Percentiles rank a stretch among this genome's conserved stretches.
These are phyloP conservation scores for Sinapis alba DNA, from an alignment of 441 rosid genomes.

Conservation along the genomic window DNA sequence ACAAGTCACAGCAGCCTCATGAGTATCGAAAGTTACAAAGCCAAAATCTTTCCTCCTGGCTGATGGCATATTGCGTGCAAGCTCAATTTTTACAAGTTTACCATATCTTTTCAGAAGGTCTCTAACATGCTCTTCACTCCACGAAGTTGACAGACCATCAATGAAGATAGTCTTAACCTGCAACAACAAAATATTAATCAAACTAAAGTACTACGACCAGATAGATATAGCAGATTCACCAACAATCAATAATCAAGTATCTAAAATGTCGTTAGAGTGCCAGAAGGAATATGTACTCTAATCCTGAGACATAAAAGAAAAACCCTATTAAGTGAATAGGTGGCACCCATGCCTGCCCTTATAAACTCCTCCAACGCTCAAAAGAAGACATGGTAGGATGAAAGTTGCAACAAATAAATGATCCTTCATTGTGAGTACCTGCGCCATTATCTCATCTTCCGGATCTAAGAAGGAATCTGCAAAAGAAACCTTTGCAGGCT, in stretches of 20 bases:
- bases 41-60: conserved; percentile 97
- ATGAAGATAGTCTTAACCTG: conserved; percentile 93
- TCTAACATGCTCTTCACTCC: conserved; percentile 90
- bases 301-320: background rate
- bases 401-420: conserved; percentile 35
- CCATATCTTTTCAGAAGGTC: conserved; percentile 76
- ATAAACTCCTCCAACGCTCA: conserved; percentile 28
- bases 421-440: conserved; percentile 57
- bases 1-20: conserved; percentile 88
- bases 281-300: conserved; percentile 8
- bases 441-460: conserved; percentile 95
- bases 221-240: conserved; percentile 14
- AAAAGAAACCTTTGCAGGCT: conserved; percentile 96
- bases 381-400: conserved; percentile 34
- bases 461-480: conserved; percentile 95
- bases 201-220: conserved; percentile 6
- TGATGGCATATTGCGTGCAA: conserved; percentile 97
- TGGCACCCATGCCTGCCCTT: conserved; percentile 13
- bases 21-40: conserved; percentile 92
- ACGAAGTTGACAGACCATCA: conserved; percentile 86
- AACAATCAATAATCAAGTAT: conserved; percentile 7
- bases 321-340: background rate
- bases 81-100: conserved; percentile 85
- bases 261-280: conserved; percentile 15
- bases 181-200: conserved; percentile 18